Base-by-base conservation (phyloP, 1,284 basidiomycete species). In the Boletus sp. region DNA sequence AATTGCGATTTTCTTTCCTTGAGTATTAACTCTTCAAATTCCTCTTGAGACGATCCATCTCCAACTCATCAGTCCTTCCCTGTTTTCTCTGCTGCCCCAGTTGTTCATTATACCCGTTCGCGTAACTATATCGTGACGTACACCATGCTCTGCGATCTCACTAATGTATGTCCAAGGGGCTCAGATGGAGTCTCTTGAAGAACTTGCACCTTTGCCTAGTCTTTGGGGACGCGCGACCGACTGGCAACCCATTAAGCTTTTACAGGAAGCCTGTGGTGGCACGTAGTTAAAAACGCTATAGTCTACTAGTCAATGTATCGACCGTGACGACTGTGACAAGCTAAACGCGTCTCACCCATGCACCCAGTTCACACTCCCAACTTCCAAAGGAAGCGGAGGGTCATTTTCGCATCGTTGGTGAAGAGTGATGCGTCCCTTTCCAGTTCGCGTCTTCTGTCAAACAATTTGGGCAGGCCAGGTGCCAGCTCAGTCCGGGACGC, bases 141-240 rank as follows among this genome's bases (percentile, higher is more conserved):
- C 62, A 51, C 40, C 55, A 48, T 64, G 64, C 49, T 60, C 44
- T 52, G 56, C 36, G 49, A 64, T 65, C 58, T 62, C 52, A 60
- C 45, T 67, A 64, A 64, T 68, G 50, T 67, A 68, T 51, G 48
- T 53, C 48, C 50, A 36, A 53, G 47, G 19, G 36, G 14, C 39
- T 48, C 27, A 22, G 40, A 47, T 44, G 19, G 47, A 40, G 49
- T 50, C 44, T 47, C 48, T 49, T 45, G 46, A 29, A 46, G 44
- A 61, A 48, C 53, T 48, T 50, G 46, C 37, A 44, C 32, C 2
- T 27, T 40, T 32, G n/a, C 25, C 23, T 33, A 37, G 38, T 34
- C n/a, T 17, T 25, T 37, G 36, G 25, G 33, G n/a, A 10, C 9
- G n/a, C n/a, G n/a, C n/a, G n/a, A n/a, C n/a, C n/a, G n/a, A n/a